Evolutionary conservation across 2,329 filamentous ascomycete species (phyloP), one percentile per base, ranked within the genome.

Genomic region (Fusarium nelsonii): DNA sequence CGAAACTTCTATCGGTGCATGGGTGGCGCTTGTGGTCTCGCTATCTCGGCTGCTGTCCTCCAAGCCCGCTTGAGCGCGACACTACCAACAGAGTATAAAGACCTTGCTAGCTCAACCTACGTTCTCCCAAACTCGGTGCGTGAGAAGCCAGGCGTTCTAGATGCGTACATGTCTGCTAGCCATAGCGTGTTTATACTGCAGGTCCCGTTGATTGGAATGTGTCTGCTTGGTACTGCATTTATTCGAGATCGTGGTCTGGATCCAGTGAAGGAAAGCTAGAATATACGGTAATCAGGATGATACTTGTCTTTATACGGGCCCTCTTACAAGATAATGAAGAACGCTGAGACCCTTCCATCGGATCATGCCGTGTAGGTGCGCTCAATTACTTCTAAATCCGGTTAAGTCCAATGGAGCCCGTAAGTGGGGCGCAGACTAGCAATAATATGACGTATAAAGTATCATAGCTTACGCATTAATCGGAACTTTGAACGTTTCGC

Each of bases 351-450:
- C 8, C 30, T 30, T 4, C 8, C 8, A 30, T 30, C 30, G 9
- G 7, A 30, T 30, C 30, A 30, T 11, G 10, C 30, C 9, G 30
- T 9, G 10, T 8, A 36, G 18, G 34, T 26, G 68, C 68, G 68
- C 36, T 71, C 48, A 34, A 66, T 60, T 60, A 40, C 20, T 71
- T 53, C 68, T 46, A 7, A 15, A 53, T 69, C 4, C 4, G 14
- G 67, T 46, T 39, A 63, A 50, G 37, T 14, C 3, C 4, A 20
- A 43, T 49, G 58, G 60, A 10, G 44, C 10, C 10, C 26, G 0
- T 7, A 1, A 9, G 6, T 28, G 2, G 34, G 8, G 12, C 15
- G 18, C 5, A 11, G 23, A 11, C 14, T 10, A 23, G 23, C 23
- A 6, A 23, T 23, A 9, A 11, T 7, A 14, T 11, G 6, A 37